These are phyloP conservation scores for Lophium mytilinum DNA, from an alignment of 495 filamentous ascomycete genomes.

Conservation along the genomic window DNA sequence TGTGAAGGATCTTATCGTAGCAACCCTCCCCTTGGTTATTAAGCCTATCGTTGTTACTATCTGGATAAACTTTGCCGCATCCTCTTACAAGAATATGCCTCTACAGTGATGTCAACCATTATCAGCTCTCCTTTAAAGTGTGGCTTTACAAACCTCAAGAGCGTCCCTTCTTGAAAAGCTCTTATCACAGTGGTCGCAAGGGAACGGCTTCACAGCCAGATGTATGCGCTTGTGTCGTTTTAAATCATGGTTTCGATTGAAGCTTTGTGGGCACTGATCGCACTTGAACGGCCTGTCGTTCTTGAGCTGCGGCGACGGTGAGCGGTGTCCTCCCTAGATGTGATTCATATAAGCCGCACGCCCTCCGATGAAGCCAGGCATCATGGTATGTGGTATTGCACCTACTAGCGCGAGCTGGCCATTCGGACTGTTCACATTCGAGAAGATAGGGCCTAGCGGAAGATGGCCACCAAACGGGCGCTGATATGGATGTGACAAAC, in stretches of 20 bases:
- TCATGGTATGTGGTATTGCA: constrained; percentile 44
- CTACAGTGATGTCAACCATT: constrained; percentile 47
- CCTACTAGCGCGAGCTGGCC: constrained; percentile 62
- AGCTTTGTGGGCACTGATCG: constrained; percentile 82
- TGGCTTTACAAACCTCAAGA: constrained; percentile 63
- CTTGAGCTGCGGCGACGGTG: constrained; percentile 40
- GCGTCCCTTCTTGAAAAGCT: constrained; percentile 96
- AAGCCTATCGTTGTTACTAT: too few species aligned
- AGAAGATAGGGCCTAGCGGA: constrained; percentile 63
- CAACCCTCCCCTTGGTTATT: too few species aligned
- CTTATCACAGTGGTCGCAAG: constrained; percentile 87
- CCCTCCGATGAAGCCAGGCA: constrained; percentile 48
- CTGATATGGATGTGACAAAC: constrained; percentile 42
- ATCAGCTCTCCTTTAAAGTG: constrained; percentile 9
- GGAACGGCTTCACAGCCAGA: constrained; percentile 89
- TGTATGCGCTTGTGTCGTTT: constrained; percentile 96
- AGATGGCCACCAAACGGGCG: constrained; percentile 33
- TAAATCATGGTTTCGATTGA: constrained; percentile 94
- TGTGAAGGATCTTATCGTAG: too few species aligned
- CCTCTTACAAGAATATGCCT: constrained; percentile 91
- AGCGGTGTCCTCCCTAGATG: constrained; percentile 44
- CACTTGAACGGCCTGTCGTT: constrained; percentile 92
- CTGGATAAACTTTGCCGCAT: constrained; percentile 67
- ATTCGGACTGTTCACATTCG: constrained; percentile 66
- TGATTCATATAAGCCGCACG: constrained; percentile 48